Evolutionary conservation across 2,329 filamentous ascomycete species (phyloP), one percentile per base, ranked within the genome.

Genomic region (Zalaria obscura): DNA sequence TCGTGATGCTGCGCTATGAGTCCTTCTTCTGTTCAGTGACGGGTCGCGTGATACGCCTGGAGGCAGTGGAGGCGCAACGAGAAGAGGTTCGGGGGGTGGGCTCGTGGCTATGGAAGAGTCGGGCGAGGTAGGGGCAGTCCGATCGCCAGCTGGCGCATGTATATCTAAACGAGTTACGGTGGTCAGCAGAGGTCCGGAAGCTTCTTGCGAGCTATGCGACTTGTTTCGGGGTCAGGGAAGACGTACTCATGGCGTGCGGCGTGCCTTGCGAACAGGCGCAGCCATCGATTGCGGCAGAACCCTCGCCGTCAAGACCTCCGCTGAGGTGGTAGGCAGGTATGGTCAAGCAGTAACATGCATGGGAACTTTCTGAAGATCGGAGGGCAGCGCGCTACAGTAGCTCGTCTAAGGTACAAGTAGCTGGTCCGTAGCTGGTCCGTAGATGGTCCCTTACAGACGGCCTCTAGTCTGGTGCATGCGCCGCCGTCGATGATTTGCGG

Each of bases 1-100:
- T 45, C 59, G 62, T 28, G 53, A 47, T 35, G 63, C 60, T 32
- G 58, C 53, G 40, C 64, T 68, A 48, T 65, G 57, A 31, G 66
- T 65, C 45, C 67, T 55, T 35, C 67, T 67, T 45, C 67, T 59
- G 42, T 60, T 65, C 47, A 64, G 54, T 42, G 63, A 63, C 38
- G 61, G 57, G 29, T 32, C 29, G 7, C 29, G 29, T 32, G 29
- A 32, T 32, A n/a, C 29, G 11, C 48, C 48, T 8, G 53, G 49
- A 39, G 46, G 49, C 8, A 50, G 52, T 26, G 54, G 54, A 36
- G 53, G 53, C 29, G 53, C 52, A 32, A 54, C 48, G 38, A 57
- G 48, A 25, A 55, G 49, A 31, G 55, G 54, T 41, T 58, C 55
- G 5, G 55, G 53, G 27, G 55, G 54, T 31, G 55, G 54, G 45